Percentiles rank a stretch among this genome's conserved stretches.
Evolutionary conservation across 2,329 filamentous ascomycete genomes (phyloP).

Genomic region (Ambrosiella beaveri): DNA sequence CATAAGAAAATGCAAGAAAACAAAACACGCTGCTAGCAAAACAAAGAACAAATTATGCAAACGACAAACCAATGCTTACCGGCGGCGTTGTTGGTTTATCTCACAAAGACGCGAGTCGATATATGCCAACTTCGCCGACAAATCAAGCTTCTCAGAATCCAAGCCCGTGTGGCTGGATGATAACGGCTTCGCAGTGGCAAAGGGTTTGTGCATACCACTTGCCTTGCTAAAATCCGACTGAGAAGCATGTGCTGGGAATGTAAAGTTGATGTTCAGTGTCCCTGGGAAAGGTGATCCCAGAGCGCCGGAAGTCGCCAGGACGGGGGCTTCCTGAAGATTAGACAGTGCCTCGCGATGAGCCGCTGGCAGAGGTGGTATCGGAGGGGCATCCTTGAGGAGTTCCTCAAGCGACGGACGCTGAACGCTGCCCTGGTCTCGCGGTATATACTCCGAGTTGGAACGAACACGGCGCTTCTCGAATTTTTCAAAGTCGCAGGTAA

Average conservation of each 20-base stretch:
- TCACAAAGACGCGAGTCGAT: slow-evolving; percentile 41
- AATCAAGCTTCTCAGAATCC: slow-evolving; percentile 24
- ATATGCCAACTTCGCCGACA: slow-evolving; percentile 37
- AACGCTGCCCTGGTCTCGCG: slow-evolving; percentile 21
- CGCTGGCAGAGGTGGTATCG: slow-evolving; percentile 8
- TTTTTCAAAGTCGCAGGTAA: slow-evolving; percentile 15
- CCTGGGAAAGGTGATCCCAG: slow-evolving; percentile 41
- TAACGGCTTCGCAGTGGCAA: slow-evolving; percentile 30
- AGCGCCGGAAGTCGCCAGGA: slow-evolving; percentile 24
- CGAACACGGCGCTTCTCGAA: slow-evolving; percentile 8
- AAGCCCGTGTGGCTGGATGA: slow-evolving; percentile 10
- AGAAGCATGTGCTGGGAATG: slow-evolving; percentile 41
- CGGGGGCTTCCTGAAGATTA: slow-evolving; percentile 6
- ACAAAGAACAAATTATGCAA: not conserved
- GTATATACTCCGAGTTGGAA: slow-evolving; percentile 10
- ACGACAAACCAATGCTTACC: slow-evolving; percentile 18
- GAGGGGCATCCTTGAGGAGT: slow-evolving; percentile 19
- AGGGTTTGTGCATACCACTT: slow-evolving; percentile 28
- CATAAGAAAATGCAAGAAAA: not conserved
- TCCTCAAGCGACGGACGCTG: slow-evolving; percentile 27
- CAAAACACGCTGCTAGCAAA: slow-evolving; percentile 2
- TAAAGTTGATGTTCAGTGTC: slow-evolving; percentile 33
- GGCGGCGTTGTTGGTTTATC: slow-evolving; percentile 29
- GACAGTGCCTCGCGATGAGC: slow-evolving; percentile 1
- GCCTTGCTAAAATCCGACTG: slow-evolving; percentile 24